phyloP scores from a whole-genome alignment of 2,329 filamentous ascomycete species.

The Juglanconis oblonga region DNA sequence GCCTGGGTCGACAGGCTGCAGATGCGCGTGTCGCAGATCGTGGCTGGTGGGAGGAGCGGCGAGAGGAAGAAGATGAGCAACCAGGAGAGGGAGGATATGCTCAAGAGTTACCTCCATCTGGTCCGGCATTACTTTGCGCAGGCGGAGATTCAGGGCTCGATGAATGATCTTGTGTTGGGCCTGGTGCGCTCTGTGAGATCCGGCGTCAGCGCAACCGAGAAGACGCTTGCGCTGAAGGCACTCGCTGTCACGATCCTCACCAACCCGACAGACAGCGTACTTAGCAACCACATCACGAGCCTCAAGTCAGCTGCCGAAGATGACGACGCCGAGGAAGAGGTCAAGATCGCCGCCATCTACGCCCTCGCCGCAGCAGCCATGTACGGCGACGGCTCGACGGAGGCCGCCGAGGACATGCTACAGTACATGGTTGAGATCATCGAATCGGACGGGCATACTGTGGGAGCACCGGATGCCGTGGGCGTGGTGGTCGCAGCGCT shows the following conservation, averaged over 20 bases:
- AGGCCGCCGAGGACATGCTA: conserved; percentile 69
- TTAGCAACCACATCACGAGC: conserved; percentile 55
- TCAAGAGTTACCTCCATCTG: conserved; percentile 61
- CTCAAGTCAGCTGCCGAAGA: conserved; percentile 66
- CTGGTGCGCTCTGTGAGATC: conserved; percentile 69
- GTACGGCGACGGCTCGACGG: conserved; percentile 70
- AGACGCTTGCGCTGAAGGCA: conserved; percentile 67
- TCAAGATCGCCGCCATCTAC: conserved; percentile 71
- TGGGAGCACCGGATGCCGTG: conserved; percentile 69
- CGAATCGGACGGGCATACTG: conserved; percentile 71
- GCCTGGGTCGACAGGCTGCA: conserved; percentile 62
- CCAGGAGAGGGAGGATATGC: conserved; percentile 64
- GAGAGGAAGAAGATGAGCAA: conserved; percentile 74
- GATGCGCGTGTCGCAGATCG: conserved; percentile 67
- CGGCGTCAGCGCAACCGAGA: conserved; percentile 67
- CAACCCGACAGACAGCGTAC: conserved; percentile 61
- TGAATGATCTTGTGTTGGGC: conserved; percentile 60
- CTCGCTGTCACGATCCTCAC: conserved; percentile 69
- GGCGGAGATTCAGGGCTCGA: conserved; percentile 56
- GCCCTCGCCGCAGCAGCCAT: conserved; percentile 69
- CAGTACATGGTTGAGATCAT: conserved; percentile 74
- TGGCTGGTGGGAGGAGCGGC: conserved; percentile 27
- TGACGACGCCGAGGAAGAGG: conserved; percentile 64
- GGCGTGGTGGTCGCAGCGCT: conserved; percentile 72
- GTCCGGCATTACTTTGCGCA: conserved; percentile 67